phyloP scores from a whole-genome alignment of 345 rosid species.

The Heritiera fomes region DNA sequence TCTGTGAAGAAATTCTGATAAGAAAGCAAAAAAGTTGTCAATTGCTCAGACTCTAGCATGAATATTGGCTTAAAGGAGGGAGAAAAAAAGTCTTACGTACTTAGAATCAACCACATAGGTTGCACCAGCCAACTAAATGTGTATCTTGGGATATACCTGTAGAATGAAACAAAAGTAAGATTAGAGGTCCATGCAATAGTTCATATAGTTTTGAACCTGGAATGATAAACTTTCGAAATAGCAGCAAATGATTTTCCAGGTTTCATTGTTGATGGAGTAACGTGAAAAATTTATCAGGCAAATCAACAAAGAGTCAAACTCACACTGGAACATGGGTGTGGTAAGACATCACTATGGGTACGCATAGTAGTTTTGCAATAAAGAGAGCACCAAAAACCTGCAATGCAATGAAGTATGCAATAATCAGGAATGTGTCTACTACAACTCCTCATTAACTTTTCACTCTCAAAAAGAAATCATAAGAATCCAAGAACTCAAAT shows the following conservation, averaged over 20 bases:
- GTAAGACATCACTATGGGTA: slow-evolving; percentile 98
- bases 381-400: slow-evolving; percentile 95
- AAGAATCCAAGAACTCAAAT: slow-evolving; percentile 15
- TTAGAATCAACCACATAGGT: slow-evolving; percentile 97
- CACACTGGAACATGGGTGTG: slow-evolving; percentile 99
- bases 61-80: background rate
- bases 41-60: background rate
- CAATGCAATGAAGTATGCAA: slow-evolving; percentile 31
- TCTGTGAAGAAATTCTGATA: slow-evolving; percentile 90
- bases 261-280: background rate
- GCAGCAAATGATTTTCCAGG: background rate
- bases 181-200: slow-evolving; percentile 2
- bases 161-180: slow-evolving; percentile 31
- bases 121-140: slow-evolving; percentile 96
- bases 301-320: slow-evolving; percentile 37
- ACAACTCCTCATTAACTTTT: slow-evolving; percentile 2
- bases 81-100: slow-evolving; percentile 44
- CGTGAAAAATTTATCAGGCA: slow-evolving; percentile 1
- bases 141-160: slow-evolving; percentile 94
- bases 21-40: slow-evolving; percentile 1
- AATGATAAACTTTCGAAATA: background rate
- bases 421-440: slow-evolving; percentile 25
- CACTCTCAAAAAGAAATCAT: slow-evolving; percentile 9
- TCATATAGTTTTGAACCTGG: background rate
- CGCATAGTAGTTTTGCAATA: slow-evolving; percentile 80